Conservation (phyloP, 2,329 filamentous ascomycete species). For the Nigrospora oryzae region DNA sequence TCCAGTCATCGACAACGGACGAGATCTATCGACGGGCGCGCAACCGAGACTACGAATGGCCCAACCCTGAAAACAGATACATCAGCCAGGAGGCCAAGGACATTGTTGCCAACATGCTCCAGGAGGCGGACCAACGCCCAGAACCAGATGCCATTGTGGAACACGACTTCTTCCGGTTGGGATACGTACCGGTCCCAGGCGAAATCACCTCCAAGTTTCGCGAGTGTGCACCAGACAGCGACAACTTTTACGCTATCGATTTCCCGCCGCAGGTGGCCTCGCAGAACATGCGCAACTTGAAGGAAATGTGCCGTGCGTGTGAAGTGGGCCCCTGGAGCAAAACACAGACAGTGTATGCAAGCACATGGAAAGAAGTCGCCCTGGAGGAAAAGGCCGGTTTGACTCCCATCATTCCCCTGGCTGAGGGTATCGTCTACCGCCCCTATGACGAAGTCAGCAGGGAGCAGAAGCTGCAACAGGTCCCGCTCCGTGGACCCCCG, state of each 20-base stretch:
- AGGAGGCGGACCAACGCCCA: conserved; percentile 66
- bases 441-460: conserved; percentile 53
- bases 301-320: conserved; percentile 49
- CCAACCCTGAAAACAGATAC: conserved; percentile 56
- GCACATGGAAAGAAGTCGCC: conserved; percentile 58
- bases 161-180: conserved; percentile 70
- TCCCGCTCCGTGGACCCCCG: conserved; percentile 20
- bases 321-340: conserved; percentile 48
- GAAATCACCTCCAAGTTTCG: conserved; percentile 52
- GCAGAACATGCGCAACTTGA: conserved; percentile 41
- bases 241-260: conserved; percentile 48
- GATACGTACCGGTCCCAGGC: conserved; percentile 57
- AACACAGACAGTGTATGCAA: conserved; percentile 38
- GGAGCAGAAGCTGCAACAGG: conserved; percentile 36
- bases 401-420: conserved; percentile 54
- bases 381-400: conserved; percentile 60
- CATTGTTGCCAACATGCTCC: conserved; percentile 66
- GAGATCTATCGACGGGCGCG: conserved; percentile 70
- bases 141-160: conserved; percentile 71
- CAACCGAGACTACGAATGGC: conserved; percentile 74
- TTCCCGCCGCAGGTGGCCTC: conserved; percentile 34
- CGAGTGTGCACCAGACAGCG: conserved; percentile 45
- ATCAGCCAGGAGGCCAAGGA: conserved; percentile 72
- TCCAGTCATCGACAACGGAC: conserved; percentile 84
- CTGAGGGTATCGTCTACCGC: conserved; percentile 53